phyloP scores from a whole-genome alignment of 495 filamentous ascomycete species.

The Penicillium manginii region DNA sequence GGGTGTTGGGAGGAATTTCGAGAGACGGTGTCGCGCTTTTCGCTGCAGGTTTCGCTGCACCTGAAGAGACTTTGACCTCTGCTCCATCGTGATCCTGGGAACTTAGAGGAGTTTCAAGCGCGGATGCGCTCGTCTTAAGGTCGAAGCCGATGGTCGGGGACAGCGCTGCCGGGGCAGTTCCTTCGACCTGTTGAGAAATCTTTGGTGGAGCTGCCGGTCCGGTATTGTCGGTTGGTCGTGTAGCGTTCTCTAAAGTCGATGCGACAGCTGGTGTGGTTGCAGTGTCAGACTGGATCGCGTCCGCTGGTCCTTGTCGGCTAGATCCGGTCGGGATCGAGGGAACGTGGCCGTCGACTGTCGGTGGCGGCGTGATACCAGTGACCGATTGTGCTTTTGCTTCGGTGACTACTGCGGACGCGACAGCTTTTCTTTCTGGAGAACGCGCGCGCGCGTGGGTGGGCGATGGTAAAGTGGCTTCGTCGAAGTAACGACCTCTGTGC shows the following conservation, averaged over 20 bases:
- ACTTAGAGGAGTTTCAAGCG: slow-evolving; percentile 29
- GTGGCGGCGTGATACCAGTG: slow-evolving; percentile 23
- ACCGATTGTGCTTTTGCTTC: slow-evolving; percentile 21
- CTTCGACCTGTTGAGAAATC: slow-evolving; percentile 16
- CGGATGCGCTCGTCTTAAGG: slow-evolving; percentile 21
- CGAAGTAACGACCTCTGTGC: slow-evolving; percentile 69
- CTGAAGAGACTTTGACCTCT: slow-evolving; percentile 19
- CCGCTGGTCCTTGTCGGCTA: slow-evolving; percentile 23
- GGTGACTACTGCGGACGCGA: slow-evolving; percentile 24
- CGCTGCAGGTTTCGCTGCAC: slow-evolving; percentile 20
- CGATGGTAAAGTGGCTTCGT: slow-evolving; percentile 70
- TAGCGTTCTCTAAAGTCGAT: slow-evolving; percentile 8
- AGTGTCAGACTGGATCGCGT: slow-evolving; percentile 4
- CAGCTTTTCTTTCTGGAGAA: slow-evolving; percentile 32
- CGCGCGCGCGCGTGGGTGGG: slow-evolving; percentile 46
- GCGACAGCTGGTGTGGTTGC: slow-evolving; percentile 13
- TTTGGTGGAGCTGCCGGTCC: slow-evolving; percentile 18
- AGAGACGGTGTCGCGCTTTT: slow-evolving; percentile 22
- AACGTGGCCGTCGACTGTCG: slow-evolving; percentile 25
- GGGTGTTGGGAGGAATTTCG: slow-evolving; percentile 17
- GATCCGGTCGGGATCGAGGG: slow-evolving; percentile 25
- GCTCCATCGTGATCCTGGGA: slow-evolving; percentile 28
- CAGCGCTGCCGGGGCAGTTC: slow-evolving; percentile 13
- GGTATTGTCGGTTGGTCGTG: slow-evolving; percentile 15
- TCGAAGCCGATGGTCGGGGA: slow-evolving; percentile 16